These are phyloP conservation scores for Patellifolia procumbens DNA, from an alignment of 179 eudicot genomes.

Conservation along the genomic window DNA sequence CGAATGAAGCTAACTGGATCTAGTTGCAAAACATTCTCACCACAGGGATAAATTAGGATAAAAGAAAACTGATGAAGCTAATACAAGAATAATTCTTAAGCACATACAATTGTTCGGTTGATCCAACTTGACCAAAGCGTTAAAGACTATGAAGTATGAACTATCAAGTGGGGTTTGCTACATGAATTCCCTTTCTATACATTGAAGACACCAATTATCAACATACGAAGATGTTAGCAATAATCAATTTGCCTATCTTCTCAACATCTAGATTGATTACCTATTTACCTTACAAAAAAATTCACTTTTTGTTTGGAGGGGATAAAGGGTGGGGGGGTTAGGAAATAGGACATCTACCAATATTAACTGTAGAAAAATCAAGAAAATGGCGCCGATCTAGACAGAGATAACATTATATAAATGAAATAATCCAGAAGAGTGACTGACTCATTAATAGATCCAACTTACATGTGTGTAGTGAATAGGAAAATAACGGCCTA, in stretches of 20 bases:
- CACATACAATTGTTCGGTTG: neutral
- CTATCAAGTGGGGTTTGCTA: neutral
- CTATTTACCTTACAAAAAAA: neutral
- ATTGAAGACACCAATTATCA: neutral
- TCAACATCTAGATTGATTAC: neutral
- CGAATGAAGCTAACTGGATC: neutral
- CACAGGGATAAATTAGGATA: neutral
- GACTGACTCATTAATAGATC: neutral
- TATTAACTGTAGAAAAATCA: neutral
- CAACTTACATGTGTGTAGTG: constrained; percentile 89
- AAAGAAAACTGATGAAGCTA: neutral
- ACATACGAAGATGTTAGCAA: neutral
- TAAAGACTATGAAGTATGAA: constrained; percentile 10
- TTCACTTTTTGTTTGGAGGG: neutral
- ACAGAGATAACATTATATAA: neutral
- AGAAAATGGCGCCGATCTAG: neutral
- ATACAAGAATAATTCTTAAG: neutral
- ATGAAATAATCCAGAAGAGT: neutral
- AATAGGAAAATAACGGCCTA: constrained; percentile 88
- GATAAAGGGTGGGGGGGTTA: neutral
- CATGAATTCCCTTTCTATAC: neutral
- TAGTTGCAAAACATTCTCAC: neutral
- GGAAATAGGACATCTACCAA: neutral
- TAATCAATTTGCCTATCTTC: neutral
- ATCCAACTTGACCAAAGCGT: constrained; percentile 9